phyloP scores from a whole-genome alignment of 345 rosid species.

The Gossypium herbaceum region DNA sequence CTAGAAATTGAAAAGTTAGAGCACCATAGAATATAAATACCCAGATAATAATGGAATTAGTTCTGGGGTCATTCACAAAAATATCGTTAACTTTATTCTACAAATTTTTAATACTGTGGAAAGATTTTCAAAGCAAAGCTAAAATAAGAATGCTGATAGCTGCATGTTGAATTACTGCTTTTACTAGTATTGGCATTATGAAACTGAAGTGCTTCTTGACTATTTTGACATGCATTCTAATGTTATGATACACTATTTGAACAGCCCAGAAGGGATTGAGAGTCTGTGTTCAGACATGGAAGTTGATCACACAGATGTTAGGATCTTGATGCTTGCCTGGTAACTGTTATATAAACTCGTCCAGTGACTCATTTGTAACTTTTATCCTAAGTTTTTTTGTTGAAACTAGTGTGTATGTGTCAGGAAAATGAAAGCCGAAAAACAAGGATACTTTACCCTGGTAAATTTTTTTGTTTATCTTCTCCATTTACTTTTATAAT shows the following conservation, averaged over 20 bases:
- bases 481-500: conserved; percentile 1
- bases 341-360: conserved; percentile 30
- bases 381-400: conserved; percentile 1
- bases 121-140: not conserved
- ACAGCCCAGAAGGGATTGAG: conserved; percentile 98
- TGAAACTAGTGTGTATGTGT: conserved; percentile 10
- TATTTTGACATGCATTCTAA: conserved; percentile 16
- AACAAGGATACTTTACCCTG: conserved; percentile 92
- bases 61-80: not conserved
- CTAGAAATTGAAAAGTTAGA: not conserved
- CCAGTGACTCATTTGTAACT: not conserved
- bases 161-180: not conserved
- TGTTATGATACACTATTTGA: conserved; percentile 16
- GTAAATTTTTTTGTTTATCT: conserved; percentile 36
- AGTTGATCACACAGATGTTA: conserved; percentile 83
- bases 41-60: not conserved
- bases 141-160: not conserved
- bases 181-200: not conserved
- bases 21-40: not conserved
- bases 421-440: conserved; percentile 98
- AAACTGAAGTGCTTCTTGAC: not conserved
- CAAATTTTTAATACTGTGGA: not conserved
- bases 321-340: conserved; percentile 99
- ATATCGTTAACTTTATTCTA: not conserved
- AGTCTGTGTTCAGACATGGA: conserved; percentile 79